phyloP scores from a whole-genome alignment of 192 early-diverging fungal genomes.

The Entomortierella chlamydospora region DNA sequence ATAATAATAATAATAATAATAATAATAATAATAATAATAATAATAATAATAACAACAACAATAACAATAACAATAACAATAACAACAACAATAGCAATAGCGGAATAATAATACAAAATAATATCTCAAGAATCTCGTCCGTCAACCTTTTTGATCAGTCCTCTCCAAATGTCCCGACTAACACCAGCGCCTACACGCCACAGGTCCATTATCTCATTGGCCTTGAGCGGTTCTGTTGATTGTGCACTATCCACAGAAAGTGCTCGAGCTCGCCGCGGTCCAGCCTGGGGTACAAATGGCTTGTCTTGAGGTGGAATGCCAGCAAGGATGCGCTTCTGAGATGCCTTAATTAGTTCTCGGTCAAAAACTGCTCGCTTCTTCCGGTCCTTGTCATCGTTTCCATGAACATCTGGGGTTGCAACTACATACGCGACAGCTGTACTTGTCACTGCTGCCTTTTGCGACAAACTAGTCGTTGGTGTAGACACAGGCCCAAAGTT shows the following conservation, averaged over 20 bases:
- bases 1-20: not conserved
- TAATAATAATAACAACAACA: not conserved
- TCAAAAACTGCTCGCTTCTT: slow-evolving; percentile 36
- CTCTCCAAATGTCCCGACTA: slow-evolving; percentile 46
- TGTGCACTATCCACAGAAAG: slow-evolving; percentile 47
- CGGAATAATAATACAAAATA: not conserved
- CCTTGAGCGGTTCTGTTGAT: slow-evolving; percentile 29
- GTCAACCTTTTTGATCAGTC: slow-evolving; percentile 49
- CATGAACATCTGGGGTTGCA: slow-evolving; percentile 22
- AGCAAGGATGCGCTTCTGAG: slow-evolving; percentile 45
- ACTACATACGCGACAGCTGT: slow-evolving; percentile 45
- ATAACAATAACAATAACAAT: too few relatives aligned
- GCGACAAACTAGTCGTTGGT: slow-evolving; percentile 21
- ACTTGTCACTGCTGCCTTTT: slow-evolving; percentile 23
- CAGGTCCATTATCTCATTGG: slow-evolving; percentile 37
- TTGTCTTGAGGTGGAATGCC: slow-evolving; percentile 16
- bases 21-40: slow-evolving; percentile 5
- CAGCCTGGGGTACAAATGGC: slow-evolving; percentile 26
- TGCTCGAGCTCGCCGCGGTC: slow-evolving; percentile 29
- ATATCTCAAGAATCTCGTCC: slow-evolving; percentile 10
- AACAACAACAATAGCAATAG: too few relatives aligned
- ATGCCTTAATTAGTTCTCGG: slow-evolving; percentile 38
- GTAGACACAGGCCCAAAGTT: not conserved
- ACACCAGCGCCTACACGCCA: slow-evolving; percentile 49
- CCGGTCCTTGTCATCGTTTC: slow-evolving; percentile 8